Evolutionary conservation across 805 yeast genomes (phyloP).

Genomic region (Wickerhamomyces pijperi): DNA sequence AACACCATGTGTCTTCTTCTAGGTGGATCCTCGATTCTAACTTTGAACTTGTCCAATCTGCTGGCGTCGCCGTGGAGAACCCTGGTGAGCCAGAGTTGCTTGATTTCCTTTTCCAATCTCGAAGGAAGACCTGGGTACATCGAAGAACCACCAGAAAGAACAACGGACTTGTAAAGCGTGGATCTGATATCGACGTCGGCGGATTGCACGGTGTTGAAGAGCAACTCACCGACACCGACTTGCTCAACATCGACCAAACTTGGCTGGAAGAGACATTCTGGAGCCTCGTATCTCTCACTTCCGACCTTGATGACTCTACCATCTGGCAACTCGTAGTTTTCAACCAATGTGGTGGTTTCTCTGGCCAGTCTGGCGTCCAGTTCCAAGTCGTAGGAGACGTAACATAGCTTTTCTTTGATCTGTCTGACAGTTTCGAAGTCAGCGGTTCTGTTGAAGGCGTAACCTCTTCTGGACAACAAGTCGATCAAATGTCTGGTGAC

Average conservation of each 20-base stretch:
- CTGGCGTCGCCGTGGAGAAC: constrained; percentile 82
- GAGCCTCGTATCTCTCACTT: constrained; percentile 92
- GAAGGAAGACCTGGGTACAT: constrained; percentile 99
- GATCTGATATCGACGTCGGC: constrained; percentile 93
- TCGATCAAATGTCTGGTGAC: constrained; percentile 94
- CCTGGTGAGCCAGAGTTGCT: constrained; percentile 88
- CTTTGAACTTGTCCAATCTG: constrained; percentile 84
- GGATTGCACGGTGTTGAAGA: constrained; percentile 85
- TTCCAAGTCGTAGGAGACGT: constrained; percentile 88
- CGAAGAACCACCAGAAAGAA: constrained; percentile 92
- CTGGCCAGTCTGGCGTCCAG: constrained; percentile 78
- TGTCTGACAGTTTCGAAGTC: constrained; percentile 98
- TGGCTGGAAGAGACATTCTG: constrained; percentile 96
- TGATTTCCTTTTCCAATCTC: constrained; percentile 87
- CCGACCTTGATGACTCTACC: constrained; percentile 92
- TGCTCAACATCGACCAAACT: constrained; percentile 90
- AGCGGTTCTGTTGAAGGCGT: constrained; percentile 96
- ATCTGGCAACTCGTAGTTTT: constrained; percentile 88
- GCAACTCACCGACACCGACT: constrained; percentile 89
- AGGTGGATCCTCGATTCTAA: constrained; percentile 96
- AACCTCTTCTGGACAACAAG: constrained; percentile 85
- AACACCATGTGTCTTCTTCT: constrained; percentile 98
- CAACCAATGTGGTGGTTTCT: constrained; percentile 93
- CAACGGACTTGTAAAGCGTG: constrained; percentile 82
- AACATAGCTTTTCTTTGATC: constrained; percentile 91